Conservation (phyloP, 805 yeast genomes). For the Saturnispora saitoi region DNA sequence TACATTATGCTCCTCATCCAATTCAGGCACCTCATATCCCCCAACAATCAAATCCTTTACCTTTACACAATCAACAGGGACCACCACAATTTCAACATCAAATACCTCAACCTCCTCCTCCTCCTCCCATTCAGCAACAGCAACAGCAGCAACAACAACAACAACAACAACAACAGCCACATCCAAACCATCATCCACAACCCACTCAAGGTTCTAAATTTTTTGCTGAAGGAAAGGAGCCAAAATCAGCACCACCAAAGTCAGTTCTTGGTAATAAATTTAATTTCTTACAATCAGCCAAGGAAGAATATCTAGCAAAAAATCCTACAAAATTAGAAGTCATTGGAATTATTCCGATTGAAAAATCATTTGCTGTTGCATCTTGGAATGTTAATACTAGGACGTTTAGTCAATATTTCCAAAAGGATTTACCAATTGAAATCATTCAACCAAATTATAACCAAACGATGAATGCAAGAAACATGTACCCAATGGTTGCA, state of each 20-base stretch:
- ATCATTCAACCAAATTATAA: neutral
- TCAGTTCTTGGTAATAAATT: slow-evolving; percentile 35
- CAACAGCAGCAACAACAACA: slow-evolving; percentile 6
- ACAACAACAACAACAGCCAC: slow-evolving; percentile 1
- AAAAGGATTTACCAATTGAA: slow-evolving; percentile 18
- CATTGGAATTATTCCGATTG: slow-evolving; percentile 36
- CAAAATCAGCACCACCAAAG: slow-evolving; percentile 10
- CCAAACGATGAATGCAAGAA: neutral
- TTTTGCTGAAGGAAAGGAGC: neutral
- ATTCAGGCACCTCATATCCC: neutral
- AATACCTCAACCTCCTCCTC: slow-evolving; percentile 5
- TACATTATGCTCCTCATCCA: neutral
- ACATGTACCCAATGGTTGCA: slow-evolving; percentile 3
- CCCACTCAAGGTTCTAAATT: neutral
- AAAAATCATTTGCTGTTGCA: slow-evolving; percentile 47
- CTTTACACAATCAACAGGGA: neutral
- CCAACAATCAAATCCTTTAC: neutral
- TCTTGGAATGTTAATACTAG: slow-evolving; percentile 28
- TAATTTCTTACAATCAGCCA: slow-evolving; percentile 44
- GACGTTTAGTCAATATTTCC: slow-evolving; percentile 37
- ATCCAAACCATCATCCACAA: too few species aligned
- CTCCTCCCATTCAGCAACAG: neutral
- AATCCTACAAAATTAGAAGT: slow-evolving; percentile 15
- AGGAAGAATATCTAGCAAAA: slow-evolving; percentile 24
- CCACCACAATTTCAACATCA: slow-evolving; percentile 7